Conservation (phyloP, 2,329 filamentous ascomycete species). For the Aspergillus arachidicola region DNA sequence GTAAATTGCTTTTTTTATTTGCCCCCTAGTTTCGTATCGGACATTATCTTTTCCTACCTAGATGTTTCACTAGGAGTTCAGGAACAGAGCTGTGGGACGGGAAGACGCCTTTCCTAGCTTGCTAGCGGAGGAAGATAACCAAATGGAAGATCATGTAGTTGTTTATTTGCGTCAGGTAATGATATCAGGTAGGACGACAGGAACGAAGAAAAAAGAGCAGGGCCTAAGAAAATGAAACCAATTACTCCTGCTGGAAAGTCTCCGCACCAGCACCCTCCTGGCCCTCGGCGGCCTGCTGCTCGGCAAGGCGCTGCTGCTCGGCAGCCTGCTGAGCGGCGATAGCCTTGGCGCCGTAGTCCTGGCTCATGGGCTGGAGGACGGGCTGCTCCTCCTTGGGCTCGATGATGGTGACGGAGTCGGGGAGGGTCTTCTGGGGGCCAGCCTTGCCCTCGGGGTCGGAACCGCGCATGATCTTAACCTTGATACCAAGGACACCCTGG, state of each 20-base stretch:
- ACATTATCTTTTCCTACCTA: constrained; percentile 16
- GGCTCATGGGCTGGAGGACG: constrained; percentile 91
- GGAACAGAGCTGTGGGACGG: constrained; percentile 1
- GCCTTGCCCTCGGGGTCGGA: constrained; percentile 99
- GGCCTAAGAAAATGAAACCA: constrained; percentile 32
- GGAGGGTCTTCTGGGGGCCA: constrained; percentile 94
- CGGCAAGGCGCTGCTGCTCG: constrained; percentile 59
- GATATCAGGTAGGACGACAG: constrained; percentile 37
- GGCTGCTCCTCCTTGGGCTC: constrained; percentile 99
- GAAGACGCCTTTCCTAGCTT: constrained; percentile 5
- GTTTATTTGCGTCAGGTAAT: constrained; percentile 40
- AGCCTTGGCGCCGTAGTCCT: constrained; percentile 98
- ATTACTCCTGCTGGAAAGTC: constrained; percentile 51
- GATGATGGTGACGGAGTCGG: constrained; percentile 98
- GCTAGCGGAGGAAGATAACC: background rate
- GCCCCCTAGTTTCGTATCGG: constrained; percentile 13
- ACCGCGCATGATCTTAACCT: constrained; percentile 99
- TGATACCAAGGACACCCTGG: constrained; percentile 99
- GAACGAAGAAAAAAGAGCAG: constrained; percentile 29
- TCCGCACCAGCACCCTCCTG: constrained; percentile 49
- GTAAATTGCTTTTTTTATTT: constrained; percentile 9
- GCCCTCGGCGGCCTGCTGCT: constrained; percentile 57
- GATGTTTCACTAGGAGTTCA: constrained; percentile 16
- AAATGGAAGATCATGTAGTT: constrained; percentile 35
- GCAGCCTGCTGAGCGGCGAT: constrained; percentile 61